Evolutionary conservation across 441 rosid species (phyloP).

Genomic region (Gossypium davidsonii): DNA sequence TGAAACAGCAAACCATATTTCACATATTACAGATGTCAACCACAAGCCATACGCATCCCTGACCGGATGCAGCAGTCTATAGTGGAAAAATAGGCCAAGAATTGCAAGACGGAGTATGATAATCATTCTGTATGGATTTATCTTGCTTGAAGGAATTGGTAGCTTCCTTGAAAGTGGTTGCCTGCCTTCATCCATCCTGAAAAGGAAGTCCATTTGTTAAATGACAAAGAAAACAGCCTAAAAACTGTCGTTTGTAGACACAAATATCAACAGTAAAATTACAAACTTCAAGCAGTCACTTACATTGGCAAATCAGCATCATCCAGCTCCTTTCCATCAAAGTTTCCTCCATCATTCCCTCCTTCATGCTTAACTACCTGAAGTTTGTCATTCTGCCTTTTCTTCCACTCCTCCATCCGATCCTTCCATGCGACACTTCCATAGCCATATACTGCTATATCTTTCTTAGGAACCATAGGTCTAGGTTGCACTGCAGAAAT

Average conservation of each 20-base stretch:
- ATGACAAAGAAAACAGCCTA: not conserved
- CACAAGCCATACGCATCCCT: conserved; percentile 58
- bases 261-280: not conserved
- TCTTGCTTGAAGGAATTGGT: conserved; percentile 63
- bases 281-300: conserved; percentile 10
- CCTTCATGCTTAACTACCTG: conserved; percentile 58
- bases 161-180: conserved; percentile 1
- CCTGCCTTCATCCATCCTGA: conserved; percentile 31
- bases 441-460: conserved; percentile 63
- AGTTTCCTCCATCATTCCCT: conserved; percentile 30
- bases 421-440: conserved; percentile 86
- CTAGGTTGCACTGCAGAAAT: conserved; percentile 53
- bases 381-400: conserved; percentile 54
- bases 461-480: conserved; percentile 64
- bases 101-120: conserved; percentile 56
- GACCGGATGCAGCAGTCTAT: conserved; percentile 65
- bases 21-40: conserved; percentile 26
- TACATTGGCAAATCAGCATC: conserved; percentile 68
- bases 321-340: conserved; percentile 32
- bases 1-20: conserved; percentile 67
- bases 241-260: not conserved
- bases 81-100: conserved; percentile 64
- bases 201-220: conserved; percentile 10
- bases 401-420: conserved; percentile 72
- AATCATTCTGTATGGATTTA: conserved; percentile 65